These are phyloP conservation scores for Diplodia scrobiculata DNA, from an alignment of 2,329 filamentous ascomycete species.

Conservation along the genomic window DNA sequence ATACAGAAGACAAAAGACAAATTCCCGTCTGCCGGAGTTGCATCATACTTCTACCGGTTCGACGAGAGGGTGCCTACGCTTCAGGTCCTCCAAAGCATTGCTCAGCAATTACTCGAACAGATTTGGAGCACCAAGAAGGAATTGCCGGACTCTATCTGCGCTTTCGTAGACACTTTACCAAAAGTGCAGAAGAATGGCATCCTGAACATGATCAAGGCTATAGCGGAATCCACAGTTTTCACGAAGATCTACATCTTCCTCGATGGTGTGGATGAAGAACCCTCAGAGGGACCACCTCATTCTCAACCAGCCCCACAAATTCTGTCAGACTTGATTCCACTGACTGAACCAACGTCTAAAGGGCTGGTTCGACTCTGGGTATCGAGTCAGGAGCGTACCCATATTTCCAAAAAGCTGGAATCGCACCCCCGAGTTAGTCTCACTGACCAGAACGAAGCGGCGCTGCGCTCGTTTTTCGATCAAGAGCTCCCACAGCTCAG, in stretches of 20 bases:
- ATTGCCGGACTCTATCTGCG: not conserved
- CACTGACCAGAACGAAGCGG: not conserved
- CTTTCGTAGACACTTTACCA: too few relatives aligned
- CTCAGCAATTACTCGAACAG: not conserved
- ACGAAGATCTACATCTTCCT: not conserved
- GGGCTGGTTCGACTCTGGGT: not conserved
- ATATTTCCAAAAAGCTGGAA: not conserved
- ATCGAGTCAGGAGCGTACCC: not conserved
- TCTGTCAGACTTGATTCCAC: not conserved
- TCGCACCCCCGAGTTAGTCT: not conserved
- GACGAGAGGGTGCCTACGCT: slow-evolving; percentile 2
- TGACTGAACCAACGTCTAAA: not conserved
- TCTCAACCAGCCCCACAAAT: not conserved
- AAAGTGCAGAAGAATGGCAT: not conserved
- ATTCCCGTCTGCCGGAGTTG: not conserved
- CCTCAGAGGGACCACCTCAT: not conserved
- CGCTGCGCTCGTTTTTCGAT: slow-evolving; percentile 1
- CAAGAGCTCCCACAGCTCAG: not conserved
- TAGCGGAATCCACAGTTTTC: not conserved
- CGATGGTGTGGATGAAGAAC: slow-evolving; percentile 10
- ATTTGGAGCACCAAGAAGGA: not conserved
- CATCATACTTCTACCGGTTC: slow-evolving; percentile 24
- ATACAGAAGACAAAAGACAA: not conserved
- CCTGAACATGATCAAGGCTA: not conserved
- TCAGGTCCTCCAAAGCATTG: slow-evolving; percentile 1